Conservation (phyloP, 2,329 filamentous ascomycete genomes). For the Ambrosiella cleistominuta region DNA sequence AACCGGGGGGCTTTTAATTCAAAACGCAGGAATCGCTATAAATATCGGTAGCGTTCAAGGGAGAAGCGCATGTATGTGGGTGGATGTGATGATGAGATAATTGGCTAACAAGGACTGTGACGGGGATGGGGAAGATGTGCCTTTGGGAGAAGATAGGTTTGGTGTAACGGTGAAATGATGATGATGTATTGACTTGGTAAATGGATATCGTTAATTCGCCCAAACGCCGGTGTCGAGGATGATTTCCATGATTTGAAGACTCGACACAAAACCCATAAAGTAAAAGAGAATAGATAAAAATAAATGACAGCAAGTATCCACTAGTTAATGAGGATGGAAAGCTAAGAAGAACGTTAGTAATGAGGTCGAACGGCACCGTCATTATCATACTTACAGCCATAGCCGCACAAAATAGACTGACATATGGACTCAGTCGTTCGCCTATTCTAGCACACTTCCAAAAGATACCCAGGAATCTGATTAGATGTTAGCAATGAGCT, state of each 20-base stretch:
- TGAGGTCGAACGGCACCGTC: too few relatives aligned
- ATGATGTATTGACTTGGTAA: not conserved
- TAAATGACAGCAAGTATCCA: conserved; percentile 10
- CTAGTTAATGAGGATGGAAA: conserved; percentile 23
- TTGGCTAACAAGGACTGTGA: not conserved
- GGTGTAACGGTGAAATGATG: not conserved
- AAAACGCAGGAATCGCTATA: not conserved
- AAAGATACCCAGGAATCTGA: conserved; percentile 64
- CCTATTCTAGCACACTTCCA: conserved; percentile 93
- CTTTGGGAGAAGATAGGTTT: not conserved
- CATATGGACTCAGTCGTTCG: conserved; percentile 84
- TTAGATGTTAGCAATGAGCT: not conserved
- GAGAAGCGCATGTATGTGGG: not conserved
- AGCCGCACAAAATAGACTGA: conserved; percentile 77
- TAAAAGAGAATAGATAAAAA: not conserved
- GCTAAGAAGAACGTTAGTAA: conserved; percentile 14
- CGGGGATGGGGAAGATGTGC: not conserved
- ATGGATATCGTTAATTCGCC: not conserved
- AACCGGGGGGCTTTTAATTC: not conserved
- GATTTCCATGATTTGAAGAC: not conserved
- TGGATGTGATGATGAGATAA: not conserved
- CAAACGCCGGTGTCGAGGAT: not conserved
- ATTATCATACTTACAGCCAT: conserved; percentile 56
- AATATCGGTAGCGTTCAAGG: not conserved
- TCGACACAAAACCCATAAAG: not conserved